phyloP scores from a whole-genome alignment of 768 basidiomycete genomes.

The Asterophora parasitica region DNA sequence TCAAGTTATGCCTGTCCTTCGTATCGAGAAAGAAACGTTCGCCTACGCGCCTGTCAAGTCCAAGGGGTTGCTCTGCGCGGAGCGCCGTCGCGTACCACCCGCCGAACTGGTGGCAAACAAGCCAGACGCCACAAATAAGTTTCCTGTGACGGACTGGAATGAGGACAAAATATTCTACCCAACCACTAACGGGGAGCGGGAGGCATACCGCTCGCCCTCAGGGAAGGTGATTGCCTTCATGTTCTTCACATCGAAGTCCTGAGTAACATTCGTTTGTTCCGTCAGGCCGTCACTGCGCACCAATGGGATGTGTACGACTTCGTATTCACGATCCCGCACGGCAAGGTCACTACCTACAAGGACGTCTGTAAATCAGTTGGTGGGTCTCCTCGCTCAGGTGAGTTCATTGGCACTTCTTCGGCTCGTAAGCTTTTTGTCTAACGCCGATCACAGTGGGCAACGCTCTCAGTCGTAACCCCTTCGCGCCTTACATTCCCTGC shows the following conservation, averaged over 20 bases:
- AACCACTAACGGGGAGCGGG: constrained; percentile 22
- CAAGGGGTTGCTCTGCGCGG: no score
- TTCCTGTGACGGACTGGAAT: neutral
- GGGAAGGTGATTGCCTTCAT: constrained; percentile 28
- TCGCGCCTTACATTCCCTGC: constrained; percentile 63
- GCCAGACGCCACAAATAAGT: neutral
- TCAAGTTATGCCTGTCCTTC: constrained; percentile 20
- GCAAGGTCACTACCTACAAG: constrained; percentile 56
- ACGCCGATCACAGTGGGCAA: constrained; percentile 42
- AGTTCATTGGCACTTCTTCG: constrained; percentile 7
- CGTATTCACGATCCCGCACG: constrained; percentile 40
- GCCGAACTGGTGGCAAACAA: no score
- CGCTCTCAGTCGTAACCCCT: constrained; percentile 62
- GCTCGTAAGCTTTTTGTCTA: neutral
- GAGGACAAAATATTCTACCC: constrained; percentile 20
- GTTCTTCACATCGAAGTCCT: no score
- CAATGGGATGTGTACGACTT: constrained; percentile 63
- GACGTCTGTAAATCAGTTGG: constrained; percentile 45
- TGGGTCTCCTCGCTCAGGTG: constrained; percentile 62
- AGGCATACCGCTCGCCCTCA: constrained; percentile 25
- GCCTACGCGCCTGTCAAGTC: constrained; percentile 7
- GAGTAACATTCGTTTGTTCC: neutral
- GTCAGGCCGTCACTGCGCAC: constrained; percentile 45
- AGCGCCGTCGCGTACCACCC: no score
- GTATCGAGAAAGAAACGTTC: constrained; percentile 13